A percentile compares a stretch with the other conserved stretches of the same genome.
Conservation (phyloP, 2,329 filamentous ascomycete genomes). For the Diaporthe citrichinensis region DNA sequence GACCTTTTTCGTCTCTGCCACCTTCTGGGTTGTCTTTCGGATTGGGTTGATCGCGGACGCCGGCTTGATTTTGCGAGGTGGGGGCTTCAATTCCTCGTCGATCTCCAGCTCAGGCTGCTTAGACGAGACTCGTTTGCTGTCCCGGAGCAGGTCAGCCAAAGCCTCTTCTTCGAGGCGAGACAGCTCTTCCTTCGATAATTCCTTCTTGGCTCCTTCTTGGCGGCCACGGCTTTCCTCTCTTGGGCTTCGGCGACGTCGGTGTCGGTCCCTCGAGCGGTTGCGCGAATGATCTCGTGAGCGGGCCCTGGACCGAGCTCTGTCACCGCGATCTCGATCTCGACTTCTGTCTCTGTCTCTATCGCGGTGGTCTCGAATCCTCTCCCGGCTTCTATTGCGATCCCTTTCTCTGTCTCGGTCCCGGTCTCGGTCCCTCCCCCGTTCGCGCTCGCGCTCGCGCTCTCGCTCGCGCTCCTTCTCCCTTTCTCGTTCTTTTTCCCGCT, state of each 20-base stretch:
- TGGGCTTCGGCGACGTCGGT: constrained; percentile 51
- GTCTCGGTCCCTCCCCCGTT: constrained; percentile 62
- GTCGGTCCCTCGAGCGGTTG: constrained; percentile 50
- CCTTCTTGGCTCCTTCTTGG: constrained; percentile 64
- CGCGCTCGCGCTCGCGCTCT: constrained; percentile 66
- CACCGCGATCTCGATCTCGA: constrained; percentile 44
- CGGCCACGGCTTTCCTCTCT: constrained; percentile 54
- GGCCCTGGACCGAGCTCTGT: constrained; percentile 50
- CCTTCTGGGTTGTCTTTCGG: constrained; percentile 60
- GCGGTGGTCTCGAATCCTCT: constrained; percentile 46
- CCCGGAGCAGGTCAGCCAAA: constrained; percentile 70
- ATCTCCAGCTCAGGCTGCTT: constrained; percentile 70
- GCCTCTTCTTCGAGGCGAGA: constrained; percentile 71
- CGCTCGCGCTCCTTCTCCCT: constrained; percentile 54
- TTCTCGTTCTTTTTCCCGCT: constrained; percentile 57
- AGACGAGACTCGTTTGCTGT: constrained; percentile 65
- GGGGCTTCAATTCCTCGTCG: constrained; percentile 68
- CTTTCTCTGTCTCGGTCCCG: constrained; percentile 55
- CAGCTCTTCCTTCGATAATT: constrained; percentile 70
- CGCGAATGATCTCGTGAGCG: constrained; percentile 50
- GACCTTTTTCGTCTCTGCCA: constrained; percentile 57
- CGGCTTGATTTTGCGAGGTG: constrained; percentile 65
- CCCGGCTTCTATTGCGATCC: constrained; percentile 48
- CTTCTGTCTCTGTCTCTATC: constrained; percentile 36
- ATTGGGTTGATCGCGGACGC: constrained; percentile 73